Evolutionary conservation across 2,329 filamentous ascomycete species (phyloP).

Genomic region (Neonectria sp.): DNA sequence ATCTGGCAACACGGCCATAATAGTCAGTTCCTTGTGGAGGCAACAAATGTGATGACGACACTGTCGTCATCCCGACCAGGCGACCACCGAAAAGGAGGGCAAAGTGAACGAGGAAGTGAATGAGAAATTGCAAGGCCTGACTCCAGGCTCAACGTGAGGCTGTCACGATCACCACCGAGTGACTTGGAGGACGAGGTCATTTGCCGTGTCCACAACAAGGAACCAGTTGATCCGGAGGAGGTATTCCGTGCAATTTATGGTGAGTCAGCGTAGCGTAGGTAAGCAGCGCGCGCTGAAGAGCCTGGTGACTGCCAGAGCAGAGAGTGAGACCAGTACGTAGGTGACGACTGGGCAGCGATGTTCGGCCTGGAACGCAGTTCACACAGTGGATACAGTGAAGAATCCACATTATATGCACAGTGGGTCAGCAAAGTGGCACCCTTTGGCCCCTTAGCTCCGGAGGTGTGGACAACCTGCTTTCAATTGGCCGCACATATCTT

Average conservation of each 20-base stretch:
- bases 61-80: constrained; percentile 30
- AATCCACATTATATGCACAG: constrained; percentile 27
- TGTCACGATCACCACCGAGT: constrained; percentile 35
- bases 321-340: background rate
- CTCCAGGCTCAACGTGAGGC: constrained; percentile 38
- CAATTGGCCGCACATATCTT: constrained; percentile 29
- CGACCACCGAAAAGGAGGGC: constrained; percentile 6
- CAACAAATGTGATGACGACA: constrained; percentile 26
- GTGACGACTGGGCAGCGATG: constrained; percentile 14
- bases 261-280: constrained; percentile 1
- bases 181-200: constrained; percentile 28
- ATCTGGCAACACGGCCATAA: constrained; percentile 16
- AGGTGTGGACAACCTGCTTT: constrained; percentile 17
- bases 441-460: constrained; percentile 15
- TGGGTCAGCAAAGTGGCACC: constrained; percentile 28
- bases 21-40: background rate
- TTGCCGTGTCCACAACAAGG: constrained; percentile 31
- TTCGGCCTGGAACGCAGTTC: constrained; percentile 3
- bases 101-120: constrained; percentile 8
- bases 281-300: background rate
- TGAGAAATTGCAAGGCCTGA: constrained; percentile 16
- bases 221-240: background rate
- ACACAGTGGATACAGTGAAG: constrained; percentile 20
- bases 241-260: constrained; percentile 3
- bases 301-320: background rate